Evolutionary conservation across 75 land plant species (phyloP).

Genomic region (Larix kaempferi): DNA sequence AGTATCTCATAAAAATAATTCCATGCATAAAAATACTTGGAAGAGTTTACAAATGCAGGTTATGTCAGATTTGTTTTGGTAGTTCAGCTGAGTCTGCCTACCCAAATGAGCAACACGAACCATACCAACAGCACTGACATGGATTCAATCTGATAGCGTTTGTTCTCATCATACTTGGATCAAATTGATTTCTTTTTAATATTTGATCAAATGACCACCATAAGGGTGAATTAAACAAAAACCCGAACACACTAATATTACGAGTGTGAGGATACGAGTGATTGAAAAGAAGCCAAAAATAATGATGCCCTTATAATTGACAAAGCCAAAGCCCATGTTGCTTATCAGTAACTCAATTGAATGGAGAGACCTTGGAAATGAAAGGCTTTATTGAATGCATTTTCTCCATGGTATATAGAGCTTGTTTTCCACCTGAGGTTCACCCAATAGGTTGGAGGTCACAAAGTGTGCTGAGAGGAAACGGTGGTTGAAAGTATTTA

Average conservation of each 20-base stretch:
- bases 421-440: not conserved
- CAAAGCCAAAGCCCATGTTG: not conserved
- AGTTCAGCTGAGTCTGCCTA: not conserved
- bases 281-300: not conserved
- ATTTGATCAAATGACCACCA: not conserved
- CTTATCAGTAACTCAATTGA: not conserved
- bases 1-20: not conserved
- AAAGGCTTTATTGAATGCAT: not conserved
- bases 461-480: constrained; percentile 52
- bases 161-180: not conserved
- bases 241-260: not conserved
- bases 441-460: constrained; percentile 43
- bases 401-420: not conserved
- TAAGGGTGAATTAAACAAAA: too few relatives aligned
- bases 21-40: not conserved
- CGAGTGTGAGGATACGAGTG: not conserved
- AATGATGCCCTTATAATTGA: constrained; percentile 1
- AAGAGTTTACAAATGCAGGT: not conserved
- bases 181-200: not conserved
- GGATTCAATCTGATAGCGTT: too few relatives aligned
- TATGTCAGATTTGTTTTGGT: not conserved
- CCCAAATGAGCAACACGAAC: not conserved
- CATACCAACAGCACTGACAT: too few relatives aligned
- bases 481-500: constrained; percentile 54
- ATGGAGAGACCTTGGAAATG: not conserved